Base-by-base conservation (phyloP, 768 basidiomycete species). In the Lepiota venenata region DNA sequence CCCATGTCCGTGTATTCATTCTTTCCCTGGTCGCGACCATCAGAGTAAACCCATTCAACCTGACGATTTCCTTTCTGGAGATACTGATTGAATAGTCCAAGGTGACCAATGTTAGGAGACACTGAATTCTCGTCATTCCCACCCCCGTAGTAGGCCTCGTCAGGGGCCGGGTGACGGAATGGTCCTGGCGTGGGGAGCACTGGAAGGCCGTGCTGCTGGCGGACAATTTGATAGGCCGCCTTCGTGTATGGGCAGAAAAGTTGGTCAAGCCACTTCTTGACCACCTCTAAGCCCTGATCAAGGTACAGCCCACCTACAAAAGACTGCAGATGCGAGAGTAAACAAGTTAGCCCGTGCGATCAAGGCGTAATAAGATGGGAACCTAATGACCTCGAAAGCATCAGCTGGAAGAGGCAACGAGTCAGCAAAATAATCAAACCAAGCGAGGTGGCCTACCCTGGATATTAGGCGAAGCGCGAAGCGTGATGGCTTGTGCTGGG, bases 11-110 rank as follows among this genome's bases (percentile, higher is more conserved):
- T 54, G 37, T 66, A 67, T 20, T 50, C 57, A 20, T 56, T 60
- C 43, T 58, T 60, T 32, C 50, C 58, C 32, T 46, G 56, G 18
- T 57, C 62, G 20, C 53, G 58, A 18, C 64, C 66, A 55, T 82
- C 80, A 22, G 76, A 71, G 62, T 85, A 90, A 10, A 80, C 67
- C 90, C 90, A 92, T 68, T 92, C 88, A 56, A 91, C 77, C 48
- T 67, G 62, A 49, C 73, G 75, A 62, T 73, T 74, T 22, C 64
- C 60, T 68, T 81, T 86, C 68, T 87, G 84, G 51, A 91, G 65
- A 53, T 80, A 73, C 69, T 91, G 89, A 64, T 92, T 92, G 75
- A 92, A 91, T 50, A 92, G 69, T 36, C 87, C 85, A 10, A 92
- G 79, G 63, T 91, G 85, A 3, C 90, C 90, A 37, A 67, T 64